Base-by-base conservation (phyloP, 352 stramenopile genomes). In the Pelagophyceae sp. region DNA sequence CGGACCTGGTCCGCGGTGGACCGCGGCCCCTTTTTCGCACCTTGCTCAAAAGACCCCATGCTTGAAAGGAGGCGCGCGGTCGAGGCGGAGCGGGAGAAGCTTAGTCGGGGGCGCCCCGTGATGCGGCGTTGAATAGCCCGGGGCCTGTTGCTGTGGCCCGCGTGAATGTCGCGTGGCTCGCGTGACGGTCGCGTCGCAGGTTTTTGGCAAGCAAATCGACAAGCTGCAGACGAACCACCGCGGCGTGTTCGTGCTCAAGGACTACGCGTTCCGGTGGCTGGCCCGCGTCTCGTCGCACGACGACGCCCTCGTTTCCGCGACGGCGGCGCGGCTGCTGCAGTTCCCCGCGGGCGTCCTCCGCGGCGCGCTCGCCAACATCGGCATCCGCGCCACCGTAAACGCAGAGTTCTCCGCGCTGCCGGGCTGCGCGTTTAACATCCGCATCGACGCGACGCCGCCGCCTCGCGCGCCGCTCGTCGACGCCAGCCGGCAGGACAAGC, bases 211-310 rank as follows among this genome's bases (percentile, higher is more conserved):
- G 82, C 92, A 98, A 84, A 97, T 98, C 83, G 94, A 98, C 83
- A 98, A 98, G 86, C 84, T 98, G 40, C 94, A 98, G 87, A 98
- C 95, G 32, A 98, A 98, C 85, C 94, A 98, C 83, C 67, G 93
- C 31, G 93, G 94, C 74, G 82, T 91, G 15, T 90, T 98, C 83
- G 94, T 98, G 40, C 87, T 98, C 54, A 95, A 98, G 82, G 94
- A 98, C 84, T 93, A 95, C 74, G 92, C 89, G 72, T 94, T 98
- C 63, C 88, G 89, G 65, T 98, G 93, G 94, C 82, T 98, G 35
- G 72, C 80, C 65, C 79, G 85, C 40, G 79, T 90, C 0, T 85
- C 85, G 15, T 60, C 81, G 0, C 83, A 85, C 72, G 90, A 93
- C 72, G 92, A 94, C 82, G 92, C 92, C 60, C 86, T 97, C 77